These are phyloP conservation scores for Nidula niveotomentosa DNA, from an alignment of 1,284 basidiomycete genomes.

Conservation along the genomic window DNA sequence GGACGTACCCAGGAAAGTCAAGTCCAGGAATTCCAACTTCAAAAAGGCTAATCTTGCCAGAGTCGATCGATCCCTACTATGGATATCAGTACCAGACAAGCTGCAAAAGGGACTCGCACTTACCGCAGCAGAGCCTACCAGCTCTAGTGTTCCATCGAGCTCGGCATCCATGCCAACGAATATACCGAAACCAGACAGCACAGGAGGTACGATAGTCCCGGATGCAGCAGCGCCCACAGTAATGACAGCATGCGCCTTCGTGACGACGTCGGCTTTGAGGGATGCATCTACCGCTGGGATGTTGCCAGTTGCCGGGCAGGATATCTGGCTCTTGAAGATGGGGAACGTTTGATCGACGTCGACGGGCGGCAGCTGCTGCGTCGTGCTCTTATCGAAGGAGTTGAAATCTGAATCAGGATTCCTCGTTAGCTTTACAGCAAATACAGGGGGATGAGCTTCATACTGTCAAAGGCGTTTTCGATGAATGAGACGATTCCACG, in stretches of 20 bases:
- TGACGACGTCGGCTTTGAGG: constrained; percentile 34
- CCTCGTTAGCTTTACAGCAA: not conserved
- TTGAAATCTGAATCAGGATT: constrained; percentile 11
- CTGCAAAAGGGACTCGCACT: constrained; percentile 5
- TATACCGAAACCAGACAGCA: constrained; percentile 13
- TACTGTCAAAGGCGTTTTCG: not conserved
- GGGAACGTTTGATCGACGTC: constrained; percentile 32
- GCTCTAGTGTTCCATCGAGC: not conserved
- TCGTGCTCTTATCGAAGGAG: constrained; percentile 18
- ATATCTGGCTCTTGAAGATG: constrained; percentile 35
- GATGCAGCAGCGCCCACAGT: constrained; percentile 36
- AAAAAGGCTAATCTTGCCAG: constrained; percentile 16
- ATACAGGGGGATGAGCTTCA: not conserved
- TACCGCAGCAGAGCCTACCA: not conserved
- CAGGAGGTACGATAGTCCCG: constrained; percentile 39
- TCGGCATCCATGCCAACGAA: not conserved
- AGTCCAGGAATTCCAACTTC: constrained; percentile 17
- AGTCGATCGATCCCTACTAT: constrained; percentile 9
- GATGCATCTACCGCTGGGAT: constrained; percentile 13
- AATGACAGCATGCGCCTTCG: constrained; percentile 29
- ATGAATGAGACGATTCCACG: not conserved
- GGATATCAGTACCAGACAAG: constrained; percentile 5
- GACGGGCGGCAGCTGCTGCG: constrained; percentile 16
- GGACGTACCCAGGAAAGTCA: constrained; percentile 17
- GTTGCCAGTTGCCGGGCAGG: constrained; percentile 29